A percentile compares a stretch with the other conserved stretches of the same genome.
Conservation (phyloP, 306 rosid species). For the Ceratonia siliqua region DNA sequence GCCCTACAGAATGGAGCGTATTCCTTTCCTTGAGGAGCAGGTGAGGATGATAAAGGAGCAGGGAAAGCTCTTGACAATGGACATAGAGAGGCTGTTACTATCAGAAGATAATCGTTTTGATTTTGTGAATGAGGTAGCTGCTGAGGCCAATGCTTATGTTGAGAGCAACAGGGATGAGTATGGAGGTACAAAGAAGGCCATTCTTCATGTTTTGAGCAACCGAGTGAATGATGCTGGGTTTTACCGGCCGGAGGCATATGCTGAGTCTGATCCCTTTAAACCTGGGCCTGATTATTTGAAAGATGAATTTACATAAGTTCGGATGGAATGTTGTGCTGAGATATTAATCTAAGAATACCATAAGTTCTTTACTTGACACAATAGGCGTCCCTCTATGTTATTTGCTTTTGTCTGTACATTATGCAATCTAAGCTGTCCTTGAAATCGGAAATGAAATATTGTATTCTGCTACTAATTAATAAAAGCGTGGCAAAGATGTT, state of each 20-base stretch:
- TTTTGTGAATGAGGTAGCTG: slow-evolving; percentile 87
- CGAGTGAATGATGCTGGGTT: slow-evolving; percentile 79
- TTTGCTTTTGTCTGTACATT: slow-evolving; percentile 24
- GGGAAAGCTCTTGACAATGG: slow-evolving; percentile 72
- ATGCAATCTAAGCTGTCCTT: slow-evolving; percentile 1
- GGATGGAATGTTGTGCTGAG: slow-evolving; percentile 8
- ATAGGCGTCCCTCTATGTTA: background rate
- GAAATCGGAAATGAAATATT: background rate
- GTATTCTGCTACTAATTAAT: background rate
- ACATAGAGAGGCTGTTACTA: slow-evolving; percentile 67
- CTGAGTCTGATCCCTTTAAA: slow-evolving; percentile 71
- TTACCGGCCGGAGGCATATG: slow-evolving; percentile 78
- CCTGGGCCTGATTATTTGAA: slow-evolving; percentile 73
- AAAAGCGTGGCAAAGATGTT: background rate
- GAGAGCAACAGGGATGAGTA: slow-evolving; percentile 79
- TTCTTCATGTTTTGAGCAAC: slow-evolving; percentile 84
- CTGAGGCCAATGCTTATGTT: slow-evolving; percentile 77
- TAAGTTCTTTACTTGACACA: background rate
- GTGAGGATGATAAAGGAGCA: slow-evolving; percentile 70
- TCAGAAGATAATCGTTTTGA: slow-evolving; percentile 84
- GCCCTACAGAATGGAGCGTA: slow-evolving; percentile 57
- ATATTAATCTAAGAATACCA: slow-evolving; percentile 10
- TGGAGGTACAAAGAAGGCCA: slow-evolving; percentile 87
- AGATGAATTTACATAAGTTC: slow-evolving; percentile 51
- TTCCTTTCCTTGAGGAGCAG: slow-evolving; percentile 94